Percentiles rank a stretch among this genome's conserved stretches.
Evolutionary conservation across 2,329 filamentous ascomycete genomes (phyloP).

Genomic region (Colletotrichum sojae): DNA sequence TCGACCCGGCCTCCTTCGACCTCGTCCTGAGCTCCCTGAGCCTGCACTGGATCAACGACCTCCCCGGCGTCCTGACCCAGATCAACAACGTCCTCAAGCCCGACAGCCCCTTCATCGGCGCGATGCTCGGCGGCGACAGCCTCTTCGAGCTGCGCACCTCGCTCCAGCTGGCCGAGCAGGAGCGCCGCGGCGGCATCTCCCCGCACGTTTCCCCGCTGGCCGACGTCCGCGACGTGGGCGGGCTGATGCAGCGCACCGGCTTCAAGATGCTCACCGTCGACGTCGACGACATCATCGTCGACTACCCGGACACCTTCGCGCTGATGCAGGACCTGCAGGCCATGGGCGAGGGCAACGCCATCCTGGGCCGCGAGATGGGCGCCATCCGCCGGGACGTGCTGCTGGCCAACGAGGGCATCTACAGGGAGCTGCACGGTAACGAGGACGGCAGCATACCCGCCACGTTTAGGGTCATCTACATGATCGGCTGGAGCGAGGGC

Average conservation of each 20-base stretch:
- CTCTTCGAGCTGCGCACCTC: conserved; percentile 94
- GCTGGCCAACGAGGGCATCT: conserved; percentile 89
- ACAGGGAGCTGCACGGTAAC: conserved; percentile 88
- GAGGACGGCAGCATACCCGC: conserved; percentile 84
- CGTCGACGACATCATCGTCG: conserved; percentile 96
- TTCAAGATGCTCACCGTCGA: conserved; percentile 98
- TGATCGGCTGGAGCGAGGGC: conserved; percentile 98
- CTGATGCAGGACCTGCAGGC: conserved; percentile 95
- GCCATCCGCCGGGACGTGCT: conserved; percentile 85
- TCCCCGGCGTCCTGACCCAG: conserved; percentile 86
- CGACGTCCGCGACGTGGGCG: conserved; percentile 92
- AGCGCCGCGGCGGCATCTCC: conserved; percentile 90
- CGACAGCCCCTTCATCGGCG: conserved; percentile 91
- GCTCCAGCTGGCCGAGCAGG: conserved; percentile 91
- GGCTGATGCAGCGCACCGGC: conserved; percentile 85
- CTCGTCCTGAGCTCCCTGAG: conserved; percentile 90
- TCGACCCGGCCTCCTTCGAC: conserved; percentile 83
- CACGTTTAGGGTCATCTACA: conserved; percentile 95
- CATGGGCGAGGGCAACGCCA: conserved; percentile 96
- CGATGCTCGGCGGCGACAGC: conserved; percentile 96
- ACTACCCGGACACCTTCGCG: conserved; percentile 90
- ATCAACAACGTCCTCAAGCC: conserved; percentile 91
- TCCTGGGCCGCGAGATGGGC: conserved; percentile 86
- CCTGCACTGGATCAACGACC: conserved; percentile 97
- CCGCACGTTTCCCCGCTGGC: conserved; percentile 93